Evolutionary conservation across 441 rosid species (phyloP), one percentile per base, ranked within the genome.

Genomic region (Pelargonium cotyledonis): DNA sequence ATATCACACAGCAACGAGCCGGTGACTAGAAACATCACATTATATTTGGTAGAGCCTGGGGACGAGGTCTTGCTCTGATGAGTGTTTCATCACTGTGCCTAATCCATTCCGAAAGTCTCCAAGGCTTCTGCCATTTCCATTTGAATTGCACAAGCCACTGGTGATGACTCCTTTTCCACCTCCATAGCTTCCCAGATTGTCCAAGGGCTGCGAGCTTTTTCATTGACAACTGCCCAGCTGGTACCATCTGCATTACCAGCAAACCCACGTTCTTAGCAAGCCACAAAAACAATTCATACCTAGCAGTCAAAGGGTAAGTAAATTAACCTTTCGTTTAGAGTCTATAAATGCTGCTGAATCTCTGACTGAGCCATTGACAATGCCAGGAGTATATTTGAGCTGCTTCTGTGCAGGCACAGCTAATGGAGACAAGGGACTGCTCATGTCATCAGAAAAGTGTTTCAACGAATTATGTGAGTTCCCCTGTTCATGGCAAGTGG

Each of bases 341-440:
- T 92, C 84, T 41, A 83, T 64, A 76, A 90, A 90, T 70, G 95
- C 81, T 14, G 84, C 88, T 1, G 86, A 78, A 57, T 81, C 93
- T 81, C 78, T 82, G 55, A 77, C 70, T 58, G 87, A 78, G 38
- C 90, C 86, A 65, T 92, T 95, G 44, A 85, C 98, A 76, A 92
- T 84, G 64, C 98, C 97, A 3, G 93, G 97, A 26, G 89, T 85
- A 82, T 86, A 92, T 74, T 92, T 90, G 63, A 92, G 88, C 77
- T 95, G 99, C 79, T 92, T 95, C 80, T 92, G 96, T 44, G 95
- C 98, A 51, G 95, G 95, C 67, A 86, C 85, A 18, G 95, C 70
- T 79, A 86, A 76, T 53, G 95, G 97, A 72, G 94, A 88, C 65
- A 82, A 76, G 44, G 92, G 82, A 68, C 85, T 81, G 63, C 78